phyloP scores from a whole-genome alignment of 1,139 yeast genomes.

The Candida mesenterica region DNA sequence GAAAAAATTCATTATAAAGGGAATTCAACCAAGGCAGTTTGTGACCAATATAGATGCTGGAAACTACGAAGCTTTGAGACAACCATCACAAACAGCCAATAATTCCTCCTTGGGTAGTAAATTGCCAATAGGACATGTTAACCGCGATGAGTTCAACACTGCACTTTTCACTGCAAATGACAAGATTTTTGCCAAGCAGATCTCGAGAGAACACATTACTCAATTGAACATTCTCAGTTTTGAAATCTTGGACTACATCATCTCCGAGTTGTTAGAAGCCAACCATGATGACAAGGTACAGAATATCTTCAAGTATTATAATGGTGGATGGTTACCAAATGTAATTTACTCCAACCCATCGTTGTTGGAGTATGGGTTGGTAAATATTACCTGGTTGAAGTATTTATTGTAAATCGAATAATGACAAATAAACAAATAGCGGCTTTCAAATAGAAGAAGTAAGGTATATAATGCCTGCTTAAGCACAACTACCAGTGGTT shows the following conservation, averaged over 20 bases:
- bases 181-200: slow-evolving; percentile 23
- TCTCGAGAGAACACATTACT: slow-evolving; percentile 17
- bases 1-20: slow-evolving; percentile 86
- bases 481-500: too few species aligned
- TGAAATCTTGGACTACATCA: slow-evolving; percentile 34
- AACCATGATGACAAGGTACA: slow-evolving; percentile 22
- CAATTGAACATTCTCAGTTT: slow-evolving; percentile 30
- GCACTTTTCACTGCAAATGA: slow-evolving; percentile 26
- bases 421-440: neutral
- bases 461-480: too few species aligned
- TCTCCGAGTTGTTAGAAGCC: slow-evolving; percentile 28
- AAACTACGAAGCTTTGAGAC: slow-evolving; percentile 45
- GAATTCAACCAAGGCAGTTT: slow-evolving; percentile 57
- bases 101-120: slow-evolving; percentile 16
- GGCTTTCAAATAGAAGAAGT: too few species aligned
- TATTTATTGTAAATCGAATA: slow-evolving; percentile 28
- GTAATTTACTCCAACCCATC: slow-evolving; percentile 43
- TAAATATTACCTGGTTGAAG: slow-evolving; percentile 39
- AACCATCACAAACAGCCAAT: slow-evolving; percentile 5
- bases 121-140: slow-evolving; percentile 40
- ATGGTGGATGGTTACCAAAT: slow-evolving; percentile 43
- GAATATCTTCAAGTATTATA: slow-evolving; percentile 36
- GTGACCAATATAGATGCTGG: slow-evolving; percentile 45
- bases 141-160: slow-evolving; percentile 32
- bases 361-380: slow-evolving; percentile 35